Evolutionary conservation across 2,329 filamentous ascomycete species (phyloP).

Genomic region (Didymella glomerata): DNA sequence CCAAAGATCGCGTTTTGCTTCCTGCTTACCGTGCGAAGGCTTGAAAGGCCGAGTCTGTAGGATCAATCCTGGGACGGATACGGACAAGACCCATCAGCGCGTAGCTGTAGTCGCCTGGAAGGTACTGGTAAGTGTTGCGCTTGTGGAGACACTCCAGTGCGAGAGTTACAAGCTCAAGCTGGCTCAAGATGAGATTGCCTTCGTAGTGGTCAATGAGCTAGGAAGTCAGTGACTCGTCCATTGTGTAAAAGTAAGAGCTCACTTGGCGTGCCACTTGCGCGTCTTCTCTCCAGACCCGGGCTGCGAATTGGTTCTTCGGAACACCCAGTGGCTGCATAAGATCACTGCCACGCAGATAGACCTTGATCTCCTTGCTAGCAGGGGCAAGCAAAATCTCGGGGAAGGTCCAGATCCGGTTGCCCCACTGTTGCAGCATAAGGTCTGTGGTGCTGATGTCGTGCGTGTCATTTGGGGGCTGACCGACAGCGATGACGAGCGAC

Average conservation of each 20-base stretch:
- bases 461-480: slow-evolving; percentile 35
- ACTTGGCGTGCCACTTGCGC: slow-evolving; percentile 45
- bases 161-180: slow-evolving; percentile 54
- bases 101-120: slow-evolving; percentile 55
- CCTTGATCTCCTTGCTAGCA: slow-evolving; percentile 36
- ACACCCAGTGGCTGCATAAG: slow-evolving; percentile 35
- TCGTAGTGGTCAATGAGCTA: slow-evolving; percentile 60
- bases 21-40: slow-evolving; percentile 54
- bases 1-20: accelerated
- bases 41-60: slow-evolving; percentile 55
- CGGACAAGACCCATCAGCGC: slow-evolving; percentile 58
- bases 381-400: slow-evolving; percentile 55
- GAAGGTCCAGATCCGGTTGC: slow-evolving; percentile 57
- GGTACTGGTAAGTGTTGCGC: slow-evolving; percentile 50
- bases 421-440: slow-evolving; percentile 55
- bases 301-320: slow-evolving; percentile 54
- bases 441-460: slow-evolving; percentile 33
- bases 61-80: slow-evolving; percentile 51
- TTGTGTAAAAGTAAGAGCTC: not conserved
- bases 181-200: slow-evolving; percentile 52
- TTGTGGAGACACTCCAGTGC: slow-evolving; percentile 54
- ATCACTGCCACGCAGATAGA: slow-evolving; percentile 46
- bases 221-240: slow-evolving; percentile 6
- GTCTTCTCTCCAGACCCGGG: slow-evolving; percentile 53
- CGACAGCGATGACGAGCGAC: slow-evolving; percentile 55